Evolutionary conservation across 192 early-diverging fungal species (phyloP).

Genomic region (Umbelopsis ramanniana): DNA sequence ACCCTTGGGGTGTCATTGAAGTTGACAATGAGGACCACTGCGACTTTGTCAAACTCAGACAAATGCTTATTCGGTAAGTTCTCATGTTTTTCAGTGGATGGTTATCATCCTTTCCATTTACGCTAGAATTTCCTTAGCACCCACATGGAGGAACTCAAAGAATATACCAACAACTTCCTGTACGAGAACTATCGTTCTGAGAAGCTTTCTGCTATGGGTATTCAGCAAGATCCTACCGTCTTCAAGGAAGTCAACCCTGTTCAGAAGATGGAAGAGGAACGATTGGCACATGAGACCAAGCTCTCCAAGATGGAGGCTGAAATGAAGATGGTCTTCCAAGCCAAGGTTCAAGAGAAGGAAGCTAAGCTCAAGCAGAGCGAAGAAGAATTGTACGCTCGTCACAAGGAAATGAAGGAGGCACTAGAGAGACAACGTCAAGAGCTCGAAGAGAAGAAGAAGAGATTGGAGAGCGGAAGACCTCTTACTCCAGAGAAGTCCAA

Average conservation of each 20-base stretch:
- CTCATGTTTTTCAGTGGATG: background rate
- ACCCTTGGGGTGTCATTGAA: constrained; percentile 96
- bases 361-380: constrained; percentile 97
- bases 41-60: constrained; percentile 94
- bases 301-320: constrained; percentile 98
- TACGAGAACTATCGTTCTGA: constrained; percentile 97
- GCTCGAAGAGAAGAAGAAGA: constrained; percentile 94
- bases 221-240: constrained; percentile 78
- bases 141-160: constrained; percentile 98
- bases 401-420: constrained; percentile 98
- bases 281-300: constrained; percentile 89
- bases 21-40: constrained; percentile 97
- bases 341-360: constrained; percentile 99
- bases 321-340: constrained; percentile 98
- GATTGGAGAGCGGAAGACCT: constrained; percentile 73
- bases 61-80: constrained; percentile 76
- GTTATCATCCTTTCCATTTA: constrained; percentile 11
- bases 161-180: constrained; percentile 86
- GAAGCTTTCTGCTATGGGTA: constrained; percentile 86
- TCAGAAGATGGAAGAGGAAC: constrained; percentile 90
- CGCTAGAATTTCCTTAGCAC: constrained; percentile 52
- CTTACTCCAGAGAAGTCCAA: constrained; percentile 75
- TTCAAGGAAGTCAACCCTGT: constrained; percentile 78
- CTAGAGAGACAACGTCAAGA: constrained; percentile 93
- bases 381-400: constrained; percentile 94